Evolutionary conservation across 2,329 filamentous ascomycete genomes (phyloP).

Genomic region (Pestalotiopsis sp.): DNA sequence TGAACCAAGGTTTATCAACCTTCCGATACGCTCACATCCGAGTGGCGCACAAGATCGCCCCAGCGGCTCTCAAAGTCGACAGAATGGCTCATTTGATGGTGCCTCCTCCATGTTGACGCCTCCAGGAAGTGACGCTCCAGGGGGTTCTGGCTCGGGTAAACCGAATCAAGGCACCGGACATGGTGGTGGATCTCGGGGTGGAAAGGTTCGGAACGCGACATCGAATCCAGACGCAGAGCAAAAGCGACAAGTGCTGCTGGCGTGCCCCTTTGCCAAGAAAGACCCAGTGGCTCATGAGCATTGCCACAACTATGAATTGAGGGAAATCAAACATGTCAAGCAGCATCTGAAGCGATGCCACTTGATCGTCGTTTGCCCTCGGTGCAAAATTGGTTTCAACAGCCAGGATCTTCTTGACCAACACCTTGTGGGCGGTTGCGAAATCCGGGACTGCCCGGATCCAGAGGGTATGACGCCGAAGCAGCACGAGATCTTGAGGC

Average conservation of each 20-base stretch:
- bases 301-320: constrained; percentile 8
- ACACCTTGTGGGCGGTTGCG: not conserved
- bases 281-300: constrained; percentile 2
- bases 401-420: not conserved
- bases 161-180: not conserved
- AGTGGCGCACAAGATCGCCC: not conserved
- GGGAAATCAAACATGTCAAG: constrained; percentile 7
- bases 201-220: not conserved
- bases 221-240: not conserved
- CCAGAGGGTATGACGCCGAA: constrained; percentile 3
- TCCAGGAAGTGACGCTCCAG: not conserved
- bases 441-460: not conserved
- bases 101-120: constrained; percentile 1
- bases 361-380: not conserved
- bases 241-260: constrained; percentile 1
- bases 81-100: constrained; percentile 1
- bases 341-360: constrained; percentile 5
- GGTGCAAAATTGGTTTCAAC: not conserved
- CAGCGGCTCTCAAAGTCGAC: not conserved
- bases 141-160: not conserved
- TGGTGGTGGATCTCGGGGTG: not conserved
- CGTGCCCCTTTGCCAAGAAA: constrained; percentile 8
- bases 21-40: not conserved
- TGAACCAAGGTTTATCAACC: not conserved
- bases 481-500: constrained; percentile 1